Base-by-base conservation (phyloP, 129 eudicot species). In the Pseudognaphalium luteoalbum region DNA sequence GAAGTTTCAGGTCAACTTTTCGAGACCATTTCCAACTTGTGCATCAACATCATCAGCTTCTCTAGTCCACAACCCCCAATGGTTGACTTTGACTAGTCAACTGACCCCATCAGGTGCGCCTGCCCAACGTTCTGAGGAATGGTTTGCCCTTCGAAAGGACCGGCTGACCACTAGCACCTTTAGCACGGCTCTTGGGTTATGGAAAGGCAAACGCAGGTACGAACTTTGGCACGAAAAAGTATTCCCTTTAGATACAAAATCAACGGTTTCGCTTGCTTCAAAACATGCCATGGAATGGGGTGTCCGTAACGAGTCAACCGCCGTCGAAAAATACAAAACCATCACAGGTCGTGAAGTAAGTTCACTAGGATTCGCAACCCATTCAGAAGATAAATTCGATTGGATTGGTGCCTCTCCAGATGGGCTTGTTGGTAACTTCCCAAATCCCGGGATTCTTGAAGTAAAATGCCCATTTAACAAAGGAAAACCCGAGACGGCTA, bases 331-430 rank as follows among this genome's bases (percentile, higher is more conserved):
- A 57, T 93, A 93, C 83, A 90, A 87, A 79, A 84, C 82, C 85
- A 93, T 93, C 68, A 93, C 97, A 0, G 92, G 93, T 16, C 91
- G 86, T 65, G 97, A 93, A 65, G 98, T 93, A 78, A 72, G 81
- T 76, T 80, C 92, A 28, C 16, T 86, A 30, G 98, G 96, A 5
- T 91, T 93, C 35, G 98, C 96, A 1, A 80, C 83, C 7, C 98
- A 93, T 78, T 72, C 97, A 12, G 91, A 93, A 81, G 88, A 87
- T 34, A 77, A 75, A 8, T 87, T 82, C 21, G 78, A 82, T 57
- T 93, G 98, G 98, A 66, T 93, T 1, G 98, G 98, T 56, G 97
- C 97, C 66, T 93, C 98, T 3, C 98, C 98, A 35, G 98, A 93
- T 58, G 98, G 98, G 70, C 89, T 93, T 14, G 87, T 93, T 1